A percentile compares a stretch with the other conserved stretches of the same genome.
These are phyloP conservation scores for Tetrahymena elliotti DNA, from an alignment of 73 alveolate species.

Conservation along the genomic window DNA sequence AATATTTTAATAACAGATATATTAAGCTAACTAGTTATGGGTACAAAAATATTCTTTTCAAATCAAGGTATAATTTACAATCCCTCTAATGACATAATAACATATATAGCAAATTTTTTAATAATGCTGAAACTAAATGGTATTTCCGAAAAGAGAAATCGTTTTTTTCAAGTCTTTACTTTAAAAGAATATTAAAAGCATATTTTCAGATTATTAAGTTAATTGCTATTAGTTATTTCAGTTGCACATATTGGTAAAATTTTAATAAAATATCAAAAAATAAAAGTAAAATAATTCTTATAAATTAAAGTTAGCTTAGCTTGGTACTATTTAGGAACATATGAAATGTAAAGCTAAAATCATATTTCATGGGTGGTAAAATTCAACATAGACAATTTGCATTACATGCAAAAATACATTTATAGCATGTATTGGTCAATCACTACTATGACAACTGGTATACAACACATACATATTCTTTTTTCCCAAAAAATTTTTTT, in stretches of 20 bases:
- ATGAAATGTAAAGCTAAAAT: background rate
- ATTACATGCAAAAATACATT: too few relatives aligned
- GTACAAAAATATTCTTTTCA: background rate
- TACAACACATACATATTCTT: too few relatives aligned
- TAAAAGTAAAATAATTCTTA: too few relatives aligned
- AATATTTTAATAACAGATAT: background rate
- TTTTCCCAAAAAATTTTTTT: too few relatives aligned
- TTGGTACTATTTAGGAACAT: background rate
- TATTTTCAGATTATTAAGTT: background rate
- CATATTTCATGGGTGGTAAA: background rate
- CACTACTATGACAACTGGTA: background rate
- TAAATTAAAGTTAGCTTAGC: background rate
- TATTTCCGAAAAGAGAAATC: background rate
- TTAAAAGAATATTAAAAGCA: background rate
- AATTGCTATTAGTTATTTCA: background rate
- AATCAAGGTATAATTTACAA: too few relatives aligned
- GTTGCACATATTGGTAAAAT: background rate
- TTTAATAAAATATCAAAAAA: too few relatives aligned
- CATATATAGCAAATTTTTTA: too few relatives aligned
- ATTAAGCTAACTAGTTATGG: background rate
- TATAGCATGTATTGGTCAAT: background rate
- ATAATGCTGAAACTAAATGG: background rate
- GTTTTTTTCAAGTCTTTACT: background rate
- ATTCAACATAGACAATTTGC: too few relatives aligned
- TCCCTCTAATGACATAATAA: background rate